phyloP scores from a whole-genome alignment of 179 eudicot species.

The Vitellaria paradoxa region DNA sequence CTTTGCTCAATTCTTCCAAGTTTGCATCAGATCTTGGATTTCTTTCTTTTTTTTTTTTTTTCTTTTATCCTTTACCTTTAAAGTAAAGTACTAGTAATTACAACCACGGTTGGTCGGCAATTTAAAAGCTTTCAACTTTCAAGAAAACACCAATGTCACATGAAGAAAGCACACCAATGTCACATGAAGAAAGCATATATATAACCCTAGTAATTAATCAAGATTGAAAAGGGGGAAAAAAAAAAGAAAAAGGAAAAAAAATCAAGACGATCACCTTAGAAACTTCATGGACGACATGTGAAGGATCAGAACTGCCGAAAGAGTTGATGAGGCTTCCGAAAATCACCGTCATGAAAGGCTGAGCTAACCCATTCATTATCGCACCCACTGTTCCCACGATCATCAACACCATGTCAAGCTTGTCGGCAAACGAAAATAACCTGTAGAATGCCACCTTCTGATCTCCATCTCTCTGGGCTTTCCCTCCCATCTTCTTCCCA shows the following conservation, averaged over 20 bases:
- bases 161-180: too few relatives aligned
- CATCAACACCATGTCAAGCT: conserved; percentile 43
- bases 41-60: background rate
- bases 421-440: conserved; percentile 49
- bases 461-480: background rate
- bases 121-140: too few relatives aligned
- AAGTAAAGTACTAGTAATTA: background rate
- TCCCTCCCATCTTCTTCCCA: conserved; percentile 3
- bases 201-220: too few relatives aligned
- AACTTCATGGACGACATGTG: conserved; percentile 45
- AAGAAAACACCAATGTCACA: too few relatives aligned
- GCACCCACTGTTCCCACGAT: conserved; percentile 48
- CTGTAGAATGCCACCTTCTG: conserved; percentile 55
- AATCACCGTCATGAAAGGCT: conserved; percentile 64
- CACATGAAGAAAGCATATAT: too few relatives aligned
- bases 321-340: conserved; percentile 54
- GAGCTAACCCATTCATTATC: conserved; percentile 47
- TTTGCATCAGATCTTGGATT: background rate
- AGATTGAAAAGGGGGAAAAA: background rate
- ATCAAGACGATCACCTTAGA: conserved; percentile 42
- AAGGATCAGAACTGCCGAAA: conserved; percentile 37
- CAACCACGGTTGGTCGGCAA: too few relatives aligned
- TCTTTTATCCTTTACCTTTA: background rate
- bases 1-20: background rate
- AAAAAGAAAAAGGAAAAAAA: background rate